These are phyloP conservation scores for Cyclostephanos tholiformis DNA, from an alignment of 108 stramenopile species.

Conservation along the genomic window DNA sequence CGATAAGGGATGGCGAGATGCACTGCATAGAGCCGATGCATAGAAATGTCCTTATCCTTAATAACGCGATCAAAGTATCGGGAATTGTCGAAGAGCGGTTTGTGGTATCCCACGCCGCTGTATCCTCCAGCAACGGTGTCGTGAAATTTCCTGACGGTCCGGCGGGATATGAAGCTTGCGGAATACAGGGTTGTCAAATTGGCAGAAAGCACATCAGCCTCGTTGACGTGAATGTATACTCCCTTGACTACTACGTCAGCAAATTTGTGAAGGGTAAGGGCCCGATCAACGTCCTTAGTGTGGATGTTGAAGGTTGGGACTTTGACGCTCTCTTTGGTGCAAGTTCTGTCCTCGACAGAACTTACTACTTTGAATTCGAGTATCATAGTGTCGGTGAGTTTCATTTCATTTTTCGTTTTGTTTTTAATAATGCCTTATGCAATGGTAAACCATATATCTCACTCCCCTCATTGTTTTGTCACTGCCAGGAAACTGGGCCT, in stretches of 20 bases:
- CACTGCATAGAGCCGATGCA: neutral
- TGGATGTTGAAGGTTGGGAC: constrained; percentile 5
- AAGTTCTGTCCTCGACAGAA: neutral
- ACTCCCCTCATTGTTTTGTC: too few relatives aligned
- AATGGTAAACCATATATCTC: too few relatives aligned
- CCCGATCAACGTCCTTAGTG: neutral
- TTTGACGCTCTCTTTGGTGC: constrained; percentile 4
- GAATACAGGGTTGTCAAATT: neutral
- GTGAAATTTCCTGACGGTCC: neutral
- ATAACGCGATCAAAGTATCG: neutral
- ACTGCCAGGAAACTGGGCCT: too few relatives aligned
- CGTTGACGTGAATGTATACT: neutral
- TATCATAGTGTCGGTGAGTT: neutral
- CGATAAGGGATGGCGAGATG: neutral
- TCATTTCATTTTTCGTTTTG: too few relatives aligned
- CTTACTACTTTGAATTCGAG: constrained; percentile 19
- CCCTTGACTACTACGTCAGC: neutral
- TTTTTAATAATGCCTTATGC: too few relatives aligned
- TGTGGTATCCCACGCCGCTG: neutral
- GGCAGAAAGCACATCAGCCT: neutral
- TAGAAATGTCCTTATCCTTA: neutral
- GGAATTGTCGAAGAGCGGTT: neutral
- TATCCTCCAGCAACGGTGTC: neutral
- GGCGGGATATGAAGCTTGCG: neutral
- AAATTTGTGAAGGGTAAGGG: neutral